phyloP scores from a whole-genome alignment of 1,284 basidiomycete genomes.

The Naganishia sp. region DNA sequence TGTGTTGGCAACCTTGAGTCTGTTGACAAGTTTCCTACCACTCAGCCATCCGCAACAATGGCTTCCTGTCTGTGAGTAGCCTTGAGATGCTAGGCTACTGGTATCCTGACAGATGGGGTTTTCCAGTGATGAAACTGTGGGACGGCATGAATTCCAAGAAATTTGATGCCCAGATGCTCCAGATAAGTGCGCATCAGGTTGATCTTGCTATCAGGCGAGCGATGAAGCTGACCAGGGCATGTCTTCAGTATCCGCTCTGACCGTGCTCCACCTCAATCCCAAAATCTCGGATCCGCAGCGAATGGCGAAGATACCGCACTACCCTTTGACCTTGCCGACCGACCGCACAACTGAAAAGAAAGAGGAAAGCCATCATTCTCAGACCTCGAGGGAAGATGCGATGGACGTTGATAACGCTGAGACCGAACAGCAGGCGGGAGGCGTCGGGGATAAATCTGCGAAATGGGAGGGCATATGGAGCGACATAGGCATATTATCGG shows the following conservation, averaged over 20 bases:
- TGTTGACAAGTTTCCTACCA: slow-evolving; percentile 77
- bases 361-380: too few relatives aligned
- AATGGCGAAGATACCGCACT: slow-evolving; percentile 27
- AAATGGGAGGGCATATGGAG: slow-evolving; percentile 71
- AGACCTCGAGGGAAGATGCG: not conserved
- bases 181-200: slow-evolving; percentile 57
- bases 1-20: slow-evolving; percentile 75
- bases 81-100: too few relatives aligned
- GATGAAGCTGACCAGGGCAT: not conserved
- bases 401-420: slow-evolving; percentile 62
- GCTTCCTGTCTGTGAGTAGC: slow-evolving; percentile 64
- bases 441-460: slow-evolving; percentile 56
- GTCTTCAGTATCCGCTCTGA: slow-evolving; percentile 32
- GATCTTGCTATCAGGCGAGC: not conserved
- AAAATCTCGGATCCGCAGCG: slow-evolving; percentile 34
- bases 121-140: slow-evolving; percentile 69
- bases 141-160: slow-evolving; percentile 79
- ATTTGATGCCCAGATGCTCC: slow-evolving; percentile 78
- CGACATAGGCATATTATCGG: slow-evolving; percentile 83
- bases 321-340: not conserved
- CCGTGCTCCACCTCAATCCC: slow-evolving; percentile 35
- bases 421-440: slow-evolving; percentile 60
- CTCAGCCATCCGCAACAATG: slow-evolving; percentile 75
- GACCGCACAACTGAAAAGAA: too few relatives aligned
- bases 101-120: not conserved